Evolutionary conservation across 2,329 filamentous ascomycete genomes (phyloP).

Genomic region (Ophiocordyceps camponoti-leonardi): DNA sequence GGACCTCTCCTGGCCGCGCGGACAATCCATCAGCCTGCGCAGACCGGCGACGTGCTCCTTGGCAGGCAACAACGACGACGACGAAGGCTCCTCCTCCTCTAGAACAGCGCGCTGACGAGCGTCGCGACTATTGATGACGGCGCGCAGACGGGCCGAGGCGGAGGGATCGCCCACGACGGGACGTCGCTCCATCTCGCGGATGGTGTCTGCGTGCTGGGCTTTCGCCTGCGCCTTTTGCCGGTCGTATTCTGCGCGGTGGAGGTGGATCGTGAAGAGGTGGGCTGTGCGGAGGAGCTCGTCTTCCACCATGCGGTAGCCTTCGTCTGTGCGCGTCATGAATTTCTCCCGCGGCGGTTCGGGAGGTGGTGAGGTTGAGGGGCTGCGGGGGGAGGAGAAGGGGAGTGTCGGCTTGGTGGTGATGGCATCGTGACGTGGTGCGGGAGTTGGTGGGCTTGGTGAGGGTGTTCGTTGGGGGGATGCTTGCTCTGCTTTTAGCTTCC

Average conservation of each 20-base stretch:
- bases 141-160: constrained; percentile 7
- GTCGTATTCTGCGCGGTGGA: constrained; percentile 63
- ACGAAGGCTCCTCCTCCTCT: too few relatives aligned
- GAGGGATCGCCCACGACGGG: constrained; percentile 26
- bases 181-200: constrained; percentile 31
- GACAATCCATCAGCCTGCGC: constrained; percentile 25
- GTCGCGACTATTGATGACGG: constrained; percentile 5
- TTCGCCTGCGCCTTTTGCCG: constrained; percentile 43
- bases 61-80: constrained; percentile 5
- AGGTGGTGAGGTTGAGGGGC: constrained; percentile 33
- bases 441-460: not conserved
- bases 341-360: constrained; percentile 28
- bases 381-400: too few relatives aligned
- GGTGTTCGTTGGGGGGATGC: not conserved
- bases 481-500: constrained; percentile 17
- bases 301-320: constrained; percentile 67
- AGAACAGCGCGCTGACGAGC: constrained; percentile 10
- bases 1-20: too few relatives aligned
- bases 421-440: not conserved
- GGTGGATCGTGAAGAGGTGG: constrained; percentile 52
- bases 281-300: constrained; percentile 58
- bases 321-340: constrained; percentile 54
- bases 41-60: constrained; percentile 12
- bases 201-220: constrained; percentile 33
- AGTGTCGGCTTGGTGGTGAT: too few relatives aligned